A percentile compares a stretch with the other conserved stretches of the same genome.
These are phyloP conservation scores for Acorus gramineus DNA, from an alignment of 106 monocot species.

Conservation along the genomic window DNA sequence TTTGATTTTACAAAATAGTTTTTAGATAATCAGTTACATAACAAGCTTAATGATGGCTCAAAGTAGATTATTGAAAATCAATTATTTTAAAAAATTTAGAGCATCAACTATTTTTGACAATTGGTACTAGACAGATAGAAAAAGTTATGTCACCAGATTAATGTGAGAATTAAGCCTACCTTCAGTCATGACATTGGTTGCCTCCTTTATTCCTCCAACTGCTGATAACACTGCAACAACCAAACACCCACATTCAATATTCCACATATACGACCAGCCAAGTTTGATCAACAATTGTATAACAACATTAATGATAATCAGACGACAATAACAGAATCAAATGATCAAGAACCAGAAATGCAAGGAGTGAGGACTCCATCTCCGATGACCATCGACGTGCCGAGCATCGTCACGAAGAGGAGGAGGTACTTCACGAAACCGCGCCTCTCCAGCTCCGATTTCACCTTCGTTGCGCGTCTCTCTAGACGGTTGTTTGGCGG, in stretches of 20 bases:
- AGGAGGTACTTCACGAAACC: background rate
- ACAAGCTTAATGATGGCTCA: too few species aligned
- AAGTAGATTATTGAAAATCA: too few species aligned
- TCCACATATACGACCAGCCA: too few species aligned
- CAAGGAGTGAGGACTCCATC: conserved; percentile 17
- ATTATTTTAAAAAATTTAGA: too few species aligned
- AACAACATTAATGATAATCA: too few species aligned
- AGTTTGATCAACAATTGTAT: too few species aligned
- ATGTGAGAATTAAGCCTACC: background rate
- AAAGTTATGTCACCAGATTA: too few species aligned
- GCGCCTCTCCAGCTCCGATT: conserved; percentile 1
- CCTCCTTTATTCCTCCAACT: conserved; percentile 11
- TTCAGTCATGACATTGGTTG: background rate
- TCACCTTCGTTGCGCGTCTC: conserved; percentile 1
- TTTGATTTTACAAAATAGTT: too few species aligned
- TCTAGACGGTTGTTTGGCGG: background rate
- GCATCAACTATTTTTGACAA: too few species aligned
- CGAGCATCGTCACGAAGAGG: conserved; percentile 5
- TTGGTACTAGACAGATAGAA: too few species aligned
- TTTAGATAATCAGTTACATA: too few species aligned
- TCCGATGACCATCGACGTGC: conserved; percentile 12
- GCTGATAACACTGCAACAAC: conserved; percentile 18
- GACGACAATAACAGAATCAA: too few species aligned
- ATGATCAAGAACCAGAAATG: conserved; percentile 4
- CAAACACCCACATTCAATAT: background rate